A percentile compares a stretch with the other conserved stretches of the same genome.
Evolutionary conservation across 768 basidiomycete species (phyloP).

Genomic region (Pleurotus eryngii): DNA sequence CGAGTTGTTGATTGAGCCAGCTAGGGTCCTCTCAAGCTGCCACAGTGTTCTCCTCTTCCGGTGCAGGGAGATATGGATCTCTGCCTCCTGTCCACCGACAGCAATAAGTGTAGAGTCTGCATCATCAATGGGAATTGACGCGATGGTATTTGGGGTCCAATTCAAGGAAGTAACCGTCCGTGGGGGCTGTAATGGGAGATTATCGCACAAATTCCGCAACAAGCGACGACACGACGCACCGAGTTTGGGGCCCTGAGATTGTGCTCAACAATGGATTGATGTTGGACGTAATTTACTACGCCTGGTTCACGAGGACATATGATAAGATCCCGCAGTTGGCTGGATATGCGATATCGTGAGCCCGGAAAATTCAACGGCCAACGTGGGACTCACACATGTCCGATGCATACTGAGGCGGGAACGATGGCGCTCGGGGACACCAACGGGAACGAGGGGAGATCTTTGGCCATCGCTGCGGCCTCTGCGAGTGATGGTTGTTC

Average conservation of each 20-base stretch:
- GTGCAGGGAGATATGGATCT: constrained; percentile 57
- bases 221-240: constrained; percentile 32
- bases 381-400: not conserved
- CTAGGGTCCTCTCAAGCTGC: constrained; percentile 52
- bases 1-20: constrained; percentile 81
- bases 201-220: constrained; percentile 10
- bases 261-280: constrained; percentile 55
- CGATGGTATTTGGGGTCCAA: constrained; percentile 54
- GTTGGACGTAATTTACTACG: constrained; percentile 59
- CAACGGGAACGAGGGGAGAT: not conserved
- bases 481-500: too few species aligned
- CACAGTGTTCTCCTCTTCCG: constrained; percentile 30
- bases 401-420: not conserved
- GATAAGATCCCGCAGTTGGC: constrained; percentile 77
- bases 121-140: constrained; percentile 43
- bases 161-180: constrained; percentile 44
- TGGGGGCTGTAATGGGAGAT: constrained; percentile 24
- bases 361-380: not conserved
- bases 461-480: not conserved
- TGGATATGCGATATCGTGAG: constrained; percentile 21
- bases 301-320: constrained; percentile 69
- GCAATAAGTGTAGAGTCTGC: constrained; percentile 50
- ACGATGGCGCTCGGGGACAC: not conserved
- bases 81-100: constrained; percentile 65
- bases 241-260: constrained; percentile 45